A percentile compares a stretch with the other conserved stretches of the same genome.
phyloP scores from a whole-genome alignment of 73 alveolate genomes.

The Paramecium caudatum region DNA sequence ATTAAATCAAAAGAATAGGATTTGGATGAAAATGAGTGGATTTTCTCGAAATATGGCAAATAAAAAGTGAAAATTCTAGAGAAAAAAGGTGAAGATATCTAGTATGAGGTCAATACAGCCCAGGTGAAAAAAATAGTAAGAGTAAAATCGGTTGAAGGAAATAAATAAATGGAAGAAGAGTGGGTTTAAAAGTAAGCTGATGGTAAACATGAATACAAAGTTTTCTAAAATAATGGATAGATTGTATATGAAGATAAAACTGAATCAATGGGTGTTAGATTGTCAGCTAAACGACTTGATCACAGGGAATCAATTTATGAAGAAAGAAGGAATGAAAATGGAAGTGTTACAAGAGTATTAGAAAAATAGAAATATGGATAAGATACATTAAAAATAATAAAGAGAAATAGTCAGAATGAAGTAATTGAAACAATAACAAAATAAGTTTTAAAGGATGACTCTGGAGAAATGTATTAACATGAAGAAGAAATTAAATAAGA shows the following conservation, averaged over 20 bases:
- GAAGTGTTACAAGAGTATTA: constrained; percentile 15
- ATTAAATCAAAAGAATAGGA: constrained; percentile 50
- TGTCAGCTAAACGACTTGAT: constrained; percentile 23
- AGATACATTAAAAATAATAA: neutral
- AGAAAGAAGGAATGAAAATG: constrained; percentile 18
- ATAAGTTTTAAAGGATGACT: constrained; percentile 56
- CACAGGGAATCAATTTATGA: constrained; percentile 8
- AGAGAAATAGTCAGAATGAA: neutral
- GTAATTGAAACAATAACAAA: neutral
- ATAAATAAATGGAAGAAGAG: constrained; percentile 21
- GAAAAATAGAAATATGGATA: constrained; percentile 67
- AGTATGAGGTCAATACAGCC: constrained; percentile 33
- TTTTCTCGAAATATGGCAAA: constrained; percentile 46
- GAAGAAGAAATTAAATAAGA: constrained; percentile 60
- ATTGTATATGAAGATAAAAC: constrained; percentile 48
- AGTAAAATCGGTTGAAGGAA: constrained; percentile 24
- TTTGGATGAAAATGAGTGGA: constrained; percentile 59
- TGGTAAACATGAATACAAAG: constrained; percentile 62
- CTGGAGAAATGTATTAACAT: constrained; percentile 34
- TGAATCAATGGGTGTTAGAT: neutral
- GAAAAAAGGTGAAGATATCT: neutral
- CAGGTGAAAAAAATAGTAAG: neutral
- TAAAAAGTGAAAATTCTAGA: constrained; percentile 17
- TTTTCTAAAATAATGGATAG: constrained; percentile 13
- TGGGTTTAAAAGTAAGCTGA: constrained; percentile 26